Conservation (phyloP, 495 filamentous ascomycete species). For the Tuber brumale region DNA sequence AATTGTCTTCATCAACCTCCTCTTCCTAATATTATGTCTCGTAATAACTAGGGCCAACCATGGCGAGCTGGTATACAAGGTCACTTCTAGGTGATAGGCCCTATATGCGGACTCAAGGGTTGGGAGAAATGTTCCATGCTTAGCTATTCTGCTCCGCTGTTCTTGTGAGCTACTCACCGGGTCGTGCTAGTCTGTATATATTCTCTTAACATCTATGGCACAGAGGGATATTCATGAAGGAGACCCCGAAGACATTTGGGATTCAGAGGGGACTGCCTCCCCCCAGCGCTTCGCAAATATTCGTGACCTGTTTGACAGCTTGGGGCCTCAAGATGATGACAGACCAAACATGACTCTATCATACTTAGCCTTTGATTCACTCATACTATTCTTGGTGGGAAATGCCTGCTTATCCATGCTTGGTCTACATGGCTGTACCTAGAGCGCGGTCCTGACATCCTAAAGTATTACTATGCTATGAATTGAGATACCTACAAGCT, state of each 20-base stretch:
- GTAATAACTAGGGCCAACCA: constrained; percentile 5
- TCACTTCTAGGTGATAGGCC: not conserved
- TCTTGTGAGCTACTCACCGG: constrained; percentile 5
- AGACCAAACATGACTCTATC: too few relatives aligned
- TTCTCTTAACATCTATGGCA: constrained; percentile 17
- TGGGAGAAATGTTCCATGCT: constrained; percentile 22
- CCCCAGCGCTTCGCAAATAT: constrained; percentile 35
- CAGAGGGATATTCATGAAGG: not conserved
- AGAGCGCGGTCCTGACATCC: constrained; percentile 47
- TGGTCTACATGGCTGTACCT: constrained; percentile 32
- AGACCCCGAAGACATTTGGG: not conserved
- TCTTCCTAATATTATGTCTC: constrained; percentile 17
- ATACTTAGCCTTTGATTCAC: too few relatives aligned
- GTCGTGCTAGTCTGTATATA: constrained; percentile 36
- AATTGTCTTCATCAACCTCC: constrained; percentile 7
- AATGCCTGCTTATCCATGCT: constrained; percentile 5
- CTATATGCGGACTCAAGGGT: not conserved
- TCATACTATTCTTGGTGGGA: not conserved
- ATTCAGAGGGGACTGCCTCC: constrained; percentile 11
- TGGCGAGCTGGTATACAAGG: constrained; percentile 8
- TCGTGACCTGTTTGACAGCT: constrained; percentile 35
- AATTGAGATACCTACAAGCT: constrained; percentile 71
- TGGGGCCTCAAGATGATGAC: constrained; percentile 37
- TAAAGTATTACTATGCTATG: constrained; percentile 58
- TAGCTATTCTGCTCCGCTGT: constrained; percentile 19